Base-by-base conservation (phyloP, 2,329 filamentous ascomycete genomes). In the Penicillium corylophilum region DNA sequence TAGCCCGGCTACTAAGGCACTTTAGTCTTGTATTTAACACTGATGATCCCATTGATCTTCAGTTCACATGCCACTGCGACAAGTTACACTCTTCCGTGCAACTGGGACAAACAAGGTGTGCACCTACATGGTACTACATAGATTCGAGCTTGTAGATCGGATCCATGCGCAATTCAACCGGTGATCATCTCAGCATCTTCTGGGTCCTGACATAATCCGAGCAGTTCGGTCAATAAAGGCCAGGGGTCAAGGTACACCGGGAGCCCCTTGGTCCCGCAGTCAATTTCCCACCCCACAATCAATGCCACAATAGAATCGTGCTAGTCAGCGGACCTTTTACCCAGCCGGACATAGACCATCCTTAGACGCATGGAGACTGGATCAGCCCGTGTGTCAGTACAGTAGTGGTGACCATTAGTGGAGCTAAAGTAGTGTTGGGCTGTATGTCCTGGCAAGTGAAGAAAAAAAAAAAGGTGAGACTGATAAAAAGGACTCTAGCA, bases 91-190 rank as follows among this genome's bases (percentile, higher is more conserved):
- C 22, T 3, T 24, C 20, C 16, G 22, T 26, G 39, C 18, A 38
- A 38, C 35, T 2, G 4, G 16, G 16, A 3, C 20, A 10, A 12
- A 12, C 16, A 10, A 15, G 15, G 29, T 28, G 4, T 28, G 26
- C 4, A 15, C 29, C 29, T 31, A n/a, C 3, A 5, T 15, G 12
- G 29, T 15, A 31, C 29, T 13, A 31, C 29, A n/a, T n/a, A 5
- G 12, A 15, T 13, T 31, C 4, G 29, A 4, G 16, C 35, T n/a
- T n/a, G n/a, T 20, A 5, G 35, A 22, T 26, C 41, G 42, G 51
- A 16, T 53, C 44, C 52, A 53, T 57, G 28, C 48, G 26, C 16
- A 20, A 38, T 38, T 16, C 35, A 20, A 38, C 35, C 35, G 35
- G 20, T 20, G 35, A 20, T 38, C 33, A 36, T 36, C 33, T 36